Evolutionary conservation across 345 rosid species (phyloP).

Genomic region (Brassica cretica): DNA sequence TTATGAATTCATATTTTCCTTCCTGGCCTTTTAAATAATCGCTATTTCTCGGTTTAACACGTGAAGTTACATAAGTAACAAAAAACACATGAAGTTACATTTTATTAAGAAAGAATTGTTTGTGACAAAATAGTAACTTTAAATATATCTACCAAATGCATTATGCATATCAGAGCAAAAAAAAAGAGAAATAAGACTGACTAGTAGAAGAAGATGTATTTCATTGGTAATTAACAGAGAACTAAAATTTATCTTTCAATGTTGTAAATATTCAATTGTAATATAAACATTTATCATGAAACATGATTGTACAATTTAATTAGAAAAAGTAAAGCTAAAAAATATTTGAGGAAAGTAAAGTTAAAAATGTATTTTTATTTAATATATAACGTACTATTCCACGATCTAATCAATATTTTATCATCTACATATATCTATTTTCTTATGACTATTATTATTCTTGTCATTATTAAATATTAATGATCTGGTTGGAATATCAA

Average conservation of each 20-base stretch:
- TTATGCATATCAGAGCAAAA: no score
- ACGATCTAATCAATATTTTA: background rate
- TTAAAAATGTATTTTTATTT: background rate
- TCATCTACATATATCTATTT: background rate
- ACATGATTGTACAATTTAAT: background rate
- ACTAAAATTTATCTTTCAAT: background rate
- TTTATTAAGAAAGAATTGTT: background rate
- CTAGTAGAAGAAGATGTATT: background rate
- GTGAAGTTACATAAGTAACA: background rate
- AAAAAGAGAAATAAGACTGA: background rate
- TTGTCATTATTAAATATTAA: background rate
- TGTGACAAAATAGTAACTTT: background rate
- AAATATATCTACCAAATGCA: background rate
- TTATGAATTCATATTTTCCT: background rate
- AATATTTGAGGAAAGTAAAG: background rate
- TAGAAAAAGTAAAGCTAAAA: background rate
- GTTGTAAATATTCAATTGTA: background rate
- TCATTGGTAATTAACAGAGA: background rate
- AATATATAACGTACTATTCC: background rate
- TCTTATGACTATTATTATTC: background rate
- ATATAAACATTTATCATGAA: background rate
- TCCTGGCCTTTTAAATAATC: background rate
- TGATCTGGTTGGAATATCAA: constrained; percentile 27
- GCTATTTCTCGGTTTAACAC: constrained; percentile 8
- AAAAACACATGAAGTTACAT: background rate